Base-by-base conservation (phyloP, 495 filamentous ascomycete genomes). In the Oleoguttula mirabilis region DNA sequence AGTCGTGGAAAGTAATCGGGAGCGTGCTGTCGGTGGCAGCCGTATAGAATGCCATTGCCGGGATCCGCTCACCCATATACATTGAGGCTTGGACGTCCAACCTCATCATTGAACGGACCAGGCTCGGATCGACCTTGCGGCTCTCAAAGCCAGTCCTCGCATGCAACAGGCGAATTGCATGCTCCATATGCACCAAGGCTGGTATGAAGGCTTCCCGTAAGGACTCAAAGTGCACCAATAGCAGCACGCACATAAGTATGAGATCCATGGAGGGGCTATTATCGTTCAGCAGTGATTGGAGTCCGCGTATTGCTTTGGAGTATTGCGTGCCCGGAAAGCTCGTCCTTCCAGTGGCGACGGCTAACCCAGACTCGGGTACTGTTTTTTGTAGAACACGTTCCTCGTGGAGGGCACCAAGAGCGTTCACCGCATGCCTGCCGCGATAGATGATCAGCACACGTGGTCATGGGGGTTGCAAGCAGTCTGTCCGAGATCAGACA, bases 211-310 rank as follows among this genome's bases (percentile, higher is more conserved):
- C n/a, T 28, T 49, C 34, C n/a, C 40, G 21, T 15, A 49, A 19
- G 3, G 46, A 19, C 33, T 49, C 46, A 19, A 49, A 49, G 17
- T 49, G 46, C 19, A 34, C 22, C 34, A 49, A 21, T 5, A 49
- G n/a, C 2, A 49, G 23, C 10, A 32, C 15, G 21, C 32, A 37
- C 2, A 44, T 14, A 11, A 49, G 25, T n/a, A 49, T 21, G 10
- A 49, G 7, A 24, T 49, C 34, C 16, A 49, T 11, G 7, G 31
- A 22, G 4, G 44, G 14, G 7, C 39, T 24, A 12, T 43, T 23
- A 2, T 17, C n/a, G 2, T 27, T 12, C 3, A 49, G 25, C 6
- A 49, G 21, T 10, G 10, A 12, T 28, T 44, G 46, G 21, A 49
- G 27, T 3, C 24, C 33, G 2, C 39, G 21, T 2, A 49, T n/a